Evolutionary conservation across 306 rosid species (phyloP).

Genomic region (Acacia confusa): DNA sequence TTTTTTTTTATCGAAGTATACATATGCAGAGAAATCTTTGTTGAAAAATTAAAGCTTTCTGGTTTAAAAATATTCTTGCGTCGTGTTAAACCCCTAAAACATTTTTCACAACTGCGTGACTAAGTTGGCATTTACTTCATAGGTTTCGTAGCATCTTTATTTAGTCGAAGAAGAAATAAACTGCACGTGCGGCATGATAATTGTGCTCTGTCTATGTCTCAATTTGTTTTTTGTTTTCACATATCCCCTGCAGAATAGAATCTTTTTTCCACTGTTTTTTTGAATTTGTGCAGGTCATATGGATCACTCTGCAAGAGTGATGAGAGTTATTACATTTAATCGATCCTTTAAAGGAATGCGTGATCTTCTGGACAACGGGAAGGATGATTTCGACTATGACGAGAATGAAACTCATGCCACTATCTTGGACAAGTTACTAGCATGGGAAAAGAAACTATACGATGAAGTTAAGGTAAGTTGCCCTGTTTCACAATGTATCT

Average conservation of each 20-base stretch:
- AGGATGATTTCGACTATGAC: slow-evolving; percentile 75
- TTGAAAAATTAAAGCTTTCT: not conserved
- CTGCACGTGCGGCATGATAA: not conserved
- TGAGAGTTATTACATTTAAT: slow-evolving; percentile 96
- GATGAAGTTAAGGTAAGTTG: slow-evolving; percentile 87
- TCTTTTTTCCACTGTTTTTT: not conserved
- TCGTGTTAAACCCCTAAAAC: not conserved
- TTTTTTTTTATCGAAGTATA: not conserved
- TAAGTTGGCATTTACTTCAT: slow-evolving; percentile 7
- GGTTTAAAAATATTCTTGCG: not conserved
- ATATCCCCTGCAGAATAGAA: not conserved
- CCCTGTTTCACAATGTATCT: not conserved
- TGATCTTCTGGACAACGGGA: slow-evolving; percentile 53
- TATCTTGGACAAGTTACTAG: slow-evolving; percentile 87
- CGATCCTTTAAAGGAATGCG: slow-evolving; percentile 71
- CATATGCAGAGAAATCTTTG: not conserved
- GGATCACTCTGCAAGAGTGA: slow-evolving; percentile 89
- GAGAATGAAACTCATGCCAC: slow-evolving; percentile 94
- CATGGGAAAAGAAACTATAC: slow-evolving; percentile 96
- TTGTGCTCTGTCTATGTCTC: not conserved
- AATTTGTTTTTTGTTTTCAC: not conserved
- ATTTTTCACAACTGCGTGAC: not conserved
- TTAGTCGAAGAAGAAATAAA: not conserved
- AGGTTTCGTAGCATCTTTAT: slow-evolving; percentile 1
- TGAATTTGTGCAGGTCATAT: slow-evolving; percentile 67